Percentiles rank a stretch among this genome's conserved stretches.
phyloP scores from a whole-genome alignment of 805 yeast species.

The Scheffersomyces amazonensis region DNA sequence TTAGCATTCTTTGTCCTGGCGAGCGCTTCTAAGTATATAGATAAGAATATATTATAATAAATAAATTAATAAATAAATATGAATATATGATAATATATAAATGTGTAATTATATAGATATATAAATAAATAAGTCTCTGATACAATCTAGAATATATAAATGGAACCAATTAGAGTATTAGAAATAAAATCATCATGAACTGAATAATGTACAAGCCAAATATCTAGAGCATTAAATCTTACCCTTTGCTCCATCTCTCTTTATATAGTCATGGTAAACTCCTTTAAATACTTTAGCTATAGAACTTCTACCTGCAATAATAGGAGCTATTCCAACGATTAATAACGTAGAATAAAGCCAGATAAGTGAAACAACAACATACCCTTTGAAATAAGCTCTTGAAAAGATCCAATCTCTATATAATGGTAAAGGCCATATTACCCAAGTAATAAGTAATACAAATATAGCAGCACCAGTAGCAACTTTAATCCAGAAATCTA shows the following conservation, averaged over 20 bases:
- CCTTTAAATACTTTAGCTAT: slow-evolving; percentile 19
- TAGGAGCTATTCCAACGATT: slow-evolving; percentile 30
- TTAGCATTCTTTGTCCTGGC: too few relatives aligned
- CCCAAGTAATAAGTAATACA: slow-evolving; percentile 32
- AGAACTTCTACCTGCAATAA: slow-evolving; percentile 33
- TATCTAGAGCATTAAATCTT: neutral
- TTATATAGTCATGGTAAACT: slow-evolving; percentile 13
- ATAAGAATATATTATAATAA: too few relatives aligned
- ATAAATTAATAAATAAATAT: too few relatives aligned
- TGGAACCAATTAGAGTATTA: too few relatives aligned
- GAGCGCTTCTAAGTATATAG: too few relatives aligned
- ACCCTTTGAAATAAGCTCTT: slow-evolving; percentile 35
- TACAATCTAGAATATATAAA: too few relatives aligned
- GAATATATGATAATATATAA: too few relatives aligned
- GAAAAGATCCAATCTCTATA: slow-evolving; percentile 41
- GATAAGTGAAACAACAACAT: slow-evolving; percentile 32
- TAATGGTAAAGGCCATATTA: slow-evolving; percentile 41
- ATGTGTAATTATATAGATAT: too few relatives aligned
- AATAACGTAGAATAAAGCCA: slow-evolving; percentile 38
- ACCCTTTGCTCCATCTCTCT: slow-evolving; percentile 1
- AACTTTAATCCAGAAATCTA: slow-evolving; percentile 17
- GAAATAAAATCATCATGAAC: too few relatives aligned
- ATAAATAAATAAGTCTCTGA: neutral
- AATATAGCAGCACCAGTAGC: slow-evolving; percentile 23
- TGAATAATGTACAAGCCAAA: too few relatives aligned